phyloP scores from a whole-genome alignment of 2,329 filamentous ascomycete genomes.

The Ploettnerulaceae sp. region DNA sequence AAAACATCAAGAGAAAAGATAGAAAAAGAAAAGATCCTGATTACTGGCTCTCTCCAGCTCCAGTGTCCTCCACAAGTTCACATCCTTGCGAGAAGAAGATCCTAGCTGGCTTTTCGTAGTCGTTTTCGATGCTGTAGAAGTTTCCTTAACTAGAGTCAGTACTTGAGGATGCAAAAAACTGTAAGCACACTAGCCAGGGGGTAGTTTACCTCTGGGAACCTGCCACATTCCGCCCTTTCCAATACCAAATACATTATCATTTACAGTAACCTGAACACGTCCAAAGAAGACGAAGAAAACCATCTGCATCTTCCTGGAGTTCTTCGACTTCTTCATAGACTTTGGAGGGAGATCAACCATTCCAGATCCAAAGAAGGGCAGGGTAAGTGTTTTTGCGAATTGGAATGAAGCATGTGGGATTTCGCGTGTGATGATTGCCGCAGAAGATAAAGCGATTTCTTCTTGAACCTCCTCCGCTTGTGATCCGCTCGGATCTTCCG shows the following conservation, averaged over 20 bases:
- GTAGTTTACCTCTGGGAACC: conserved; percentile 78
- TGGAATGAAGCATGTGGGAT: conserved; percentile 68
- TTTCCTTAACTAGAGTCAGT: conserved; percentile 62
- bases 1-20: neutral
- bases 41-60: conserved; percentile 10
- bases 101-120: conserved; percentile 64
- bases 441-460: conserved; percentile 46
- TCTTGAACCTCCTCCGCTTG: conserved; percentile 53
- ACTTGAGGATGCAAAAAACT: neutral
- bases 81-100: conserved; percentile 93
- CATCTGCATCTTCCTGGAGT: conserved; percentile 94
- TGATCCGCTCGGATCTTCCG: conserved; percentile 52
- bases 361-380: conserved; percentile 83
- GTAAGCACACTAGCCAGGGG: conserved; percentile 7
- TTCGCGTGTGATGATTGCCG: conserved; percentile 49
- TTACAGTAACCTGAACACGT: conserved; percentile 73
- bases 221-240: conserved; percentile 88
- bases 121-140: conserved; percentile 86
- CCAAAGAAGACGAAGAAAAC: conserved; percentile 87
- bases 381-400: conserved; percentile 81
- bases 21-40: neutral
- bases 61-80: conserved; percentile 39
- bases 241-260: conserved; percentile 73
- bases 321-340: conserved; percentile 83
- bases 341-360: conserved; percentile 83